Evolutionary conservation across 441 rosid species (phyloP).

Genomic region (Flueggea neowawraea): DNA sequence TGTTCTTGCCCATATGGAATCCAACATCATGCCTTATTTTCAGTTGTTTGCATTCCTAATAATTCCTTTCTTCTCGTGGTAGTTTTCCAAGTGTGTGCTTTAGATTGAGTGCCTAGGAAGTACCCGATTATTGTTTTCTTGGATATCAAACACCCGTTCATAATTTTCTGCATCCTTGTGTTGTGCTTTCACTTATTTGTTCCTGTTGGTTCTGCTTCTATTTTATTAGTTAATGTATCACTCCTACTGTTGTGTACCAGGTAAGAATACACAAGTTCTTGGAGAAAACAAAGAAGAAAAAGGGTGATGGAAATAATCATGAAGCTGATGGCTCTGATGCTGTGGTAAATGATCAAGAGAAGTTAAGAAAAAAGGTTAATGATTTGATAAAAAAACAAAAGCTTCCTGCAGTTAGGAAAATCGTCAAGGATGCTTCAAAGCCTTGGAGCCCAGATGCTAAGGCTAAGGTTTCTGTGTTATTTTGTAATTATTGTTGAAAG

Average conservation of each 20-base stretch:
- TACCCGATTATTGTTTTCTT: too few relatives aligned
- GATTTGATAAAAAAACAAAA: conserved; percentile 75
- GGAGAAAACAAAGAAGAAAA: conserved; percentile 72
- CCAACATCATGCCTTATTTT: too few relatives aligned
- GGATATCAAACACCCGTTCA: too few relatives aligned
- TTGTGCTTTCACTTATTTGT: background rate
- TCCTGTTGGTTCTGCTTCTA: background rate
- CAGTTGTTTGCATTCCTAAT: too few relatives aligned
- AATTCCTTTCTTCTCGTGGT: too few relatives aligned
- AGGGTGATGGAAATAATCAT: conserved; percentile 26
- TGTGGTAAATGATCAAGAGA: conserved; percentile 43
- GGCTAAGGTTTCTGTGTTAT: too few relatives aligned
- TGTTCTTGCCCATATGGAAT: too few relatives aligned
- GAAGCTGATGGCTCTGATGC: conserved; percentile 40
- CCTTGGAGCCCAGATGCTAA: too few relatives aligned
- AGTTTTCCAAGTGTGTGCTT: too few relatives aligned
- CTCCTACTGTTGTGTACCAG: conserved; percentile 32
- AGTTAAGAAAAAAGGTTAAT: conserved; percentile 62
- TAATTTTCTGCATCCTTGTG: background rate
- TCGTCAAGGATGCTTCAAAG: conserved; percentile 68
- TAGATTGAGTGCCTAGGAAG: too few relatives aligned
- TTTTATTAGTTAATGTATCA: background rate
- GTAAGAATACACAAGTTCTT: conserved; percentile 65
- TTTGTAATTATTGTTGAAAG: too few relatives aligned
- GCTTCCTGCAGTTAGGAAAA: conserved; percentile 66